Evolutionary conservation across 164 flowering plant species (phyloP).

Genomic region (Amborella trichopoda): DNA sequence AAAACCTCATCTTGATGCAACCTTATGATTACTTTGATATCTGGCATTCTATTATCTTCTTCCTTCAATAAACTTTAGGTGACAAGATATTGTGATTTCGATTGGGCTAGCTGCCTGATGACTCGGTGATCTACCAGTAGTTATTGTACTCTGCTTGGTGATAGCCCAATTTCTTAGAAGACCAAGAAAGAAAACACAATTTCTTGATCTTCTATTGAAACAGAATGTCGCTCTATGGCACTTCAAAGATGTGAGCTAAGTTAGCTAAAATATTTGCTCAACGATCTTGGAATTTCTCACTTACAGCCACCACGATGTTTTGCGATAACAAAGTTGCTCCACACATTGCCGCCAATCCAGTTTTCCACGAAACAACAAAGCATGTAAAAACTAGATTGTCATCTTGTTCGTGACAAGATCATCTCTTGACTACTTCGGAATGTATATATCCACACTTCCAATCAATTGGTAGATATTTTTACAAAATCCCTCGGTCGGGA

Average conservation of each 20-base stretch:
- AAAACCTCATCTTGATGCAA: no score
- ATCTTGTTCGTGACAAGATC: neutral
- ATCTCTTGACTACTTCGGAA: neutral
- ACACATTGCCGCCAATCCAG: neutral
- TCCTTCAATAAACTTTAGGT: neutral
- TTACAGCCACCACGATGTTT: neutral
- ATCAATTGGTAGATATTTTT: no score
- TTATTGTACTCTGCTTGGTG: neutral
- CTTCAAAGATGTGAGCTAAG: neutral
- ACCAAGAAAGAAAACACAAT: neutral
- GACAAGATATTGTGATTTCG: neutral
- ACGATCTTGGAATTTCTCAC: neutral
- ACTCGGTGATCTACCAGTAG: neutral
- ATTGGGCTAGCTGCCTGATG: slow-evolving; percentile 3
- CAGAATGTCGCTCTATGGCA: neutral
- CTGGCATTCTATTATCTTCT: neutral
- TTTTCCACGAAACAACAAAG: neutral
- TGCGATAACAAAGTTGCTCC: neutral
- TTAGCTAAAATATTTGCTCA: neutral
- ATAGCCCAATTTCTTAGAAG: neutral
- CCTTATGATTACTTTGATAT: neutral
- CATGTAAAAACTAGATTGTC: neutral
- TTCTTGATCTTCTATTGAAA: neutral
- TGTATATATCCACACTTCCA: neutral
- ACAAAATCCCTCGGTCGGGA: neutral